Evolutionary conservation across 176 grass and related monocot species (phyloP).

Genomic region (Eleusine indica): DNA sequence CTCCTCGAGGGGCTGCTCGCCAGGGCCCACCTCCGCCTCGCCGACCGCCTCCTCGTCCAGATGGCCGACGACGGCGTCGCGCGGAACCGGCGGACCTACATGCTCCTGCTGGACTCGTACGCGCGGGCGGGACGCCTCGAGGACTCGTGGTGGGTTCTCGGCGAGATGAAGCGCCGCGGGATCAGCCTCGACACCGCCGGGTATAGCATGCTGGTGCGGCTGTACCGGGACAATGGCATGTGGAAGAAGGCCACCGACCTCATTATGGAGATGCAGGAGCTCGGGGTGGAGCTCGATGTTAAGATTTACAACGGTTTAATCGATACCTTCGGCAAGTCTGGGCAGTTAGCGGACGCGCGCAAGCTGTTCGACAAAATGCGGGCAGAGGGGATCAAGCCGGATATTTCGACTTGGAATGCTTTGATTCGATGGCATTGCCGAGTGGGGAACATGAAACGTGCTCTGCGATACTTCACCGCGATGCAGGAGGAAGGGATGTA

Average conservation of each 20-base stretch:
- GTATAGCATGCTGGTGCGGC: constrained; percentile 60
- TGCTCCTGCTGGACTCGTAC: constrained; percentile 68
- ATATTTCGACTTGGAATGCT: constrained; percentile 77
- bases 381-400: constrained; percentile 56
- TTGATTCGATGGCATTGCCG: constrained; percentile 76
- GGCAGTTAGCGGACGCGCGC: constrained; percentile 60
- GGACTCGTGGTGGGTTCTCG: constrained; percentile 85
- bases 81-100: constrained; percentile 60
- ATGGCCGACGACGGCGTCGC: constrained; percentile 75
- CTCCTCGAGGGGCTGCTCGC: constrained; percentile 71
- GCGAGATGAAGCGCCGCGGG: constrained; percentile 65
- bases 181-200: constrained; percentile 54
- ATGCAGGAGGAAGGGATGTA: constrained; percentile 88
- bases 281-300: constrained; percentile 51
- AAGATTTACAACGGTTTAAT: constrained; percentile 78
- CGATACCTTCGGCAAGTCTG: constrained; percentile 73
- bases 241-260: constrained; percentile 93
- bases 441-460: constrained; percentile 64
- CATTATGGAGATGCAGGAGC: constrained; percentile 78
- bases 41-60: constrained; percentile 73
- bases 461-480: constrained; percentile 57
- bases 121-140: constrained; percentile 69
- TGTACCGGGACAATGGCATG: constrained; percentile 88
- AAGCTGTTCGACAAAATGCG: constrained; percentile 80
- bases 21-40: constrained; percentile 58